phyloP scores from a whole-genome alignment of 164 flowering plant species.

The Hamamelis virginiana region DNA sequence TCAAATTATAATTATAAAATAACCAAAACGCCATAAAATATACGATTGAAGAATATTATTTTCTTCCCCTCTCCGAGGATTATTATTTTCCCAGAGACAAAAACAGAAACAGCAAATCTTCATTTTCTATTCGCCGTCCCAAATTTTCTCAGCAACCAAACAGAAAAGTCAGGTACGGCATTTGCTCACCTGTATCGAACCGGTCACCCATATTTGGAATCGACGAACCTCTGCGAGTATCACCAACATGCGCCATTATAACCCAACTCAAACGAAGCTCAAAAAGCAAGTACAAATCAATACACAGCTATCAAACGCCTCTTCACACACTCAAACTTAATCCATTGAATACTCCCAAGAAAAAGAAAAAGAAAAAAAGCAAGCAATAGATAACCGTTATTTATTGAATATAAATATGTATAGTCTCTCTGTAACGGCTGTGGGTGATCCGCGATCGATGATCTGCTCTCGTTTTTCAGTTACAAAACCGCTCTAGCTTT shows the following conservation, averaged over 20 bases:
- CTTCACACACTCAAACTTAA: constrained; percentile 2
- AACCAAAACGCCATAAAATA: no score
- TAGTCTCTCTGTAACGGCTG: constrained; percentile 15
- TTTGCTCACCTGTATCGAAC: constrained; percentile 5
- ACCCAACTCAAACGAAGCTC: neutral
- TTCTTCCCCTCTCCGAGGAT: no score
- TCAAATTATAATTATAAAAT: no score
- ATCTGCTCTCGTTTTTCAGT: constrained; percentile 21
- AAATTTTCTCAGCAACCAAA: constrained; percentile 7
- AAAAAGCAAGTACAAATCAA: neutral
- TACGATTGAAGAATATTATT: no score
- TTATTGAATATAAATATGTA: neutral
- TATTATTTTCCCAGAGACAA: neutral
- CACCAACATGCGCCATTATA: constrained; percentile 27
- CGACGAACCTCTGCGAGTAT: constrained; percentile 9
- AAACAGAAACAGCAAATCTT: neutral
- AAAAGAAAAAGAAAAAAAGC: neutral
- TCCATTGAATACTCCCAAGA: constrained; percentile 23
- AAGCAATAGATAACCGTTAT: neutral
- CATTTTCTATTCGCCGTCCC: neutral
- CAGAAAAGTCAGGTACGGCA: neutral
- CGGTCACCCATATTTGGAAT: constrained; percentile 14
- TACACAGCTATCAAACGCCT: neutral
- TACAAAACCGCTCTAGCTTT: constrained; percentile 28
- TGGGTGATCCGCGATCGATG: constrained; percentile 10